Percentiles rank a stretch among this genome's conserved stretches.
Evolutionary conservation across 495 filamentous ascomycete genomes (phyloP).

Genomic region (Beverwykella pulmonaria): DNA sequence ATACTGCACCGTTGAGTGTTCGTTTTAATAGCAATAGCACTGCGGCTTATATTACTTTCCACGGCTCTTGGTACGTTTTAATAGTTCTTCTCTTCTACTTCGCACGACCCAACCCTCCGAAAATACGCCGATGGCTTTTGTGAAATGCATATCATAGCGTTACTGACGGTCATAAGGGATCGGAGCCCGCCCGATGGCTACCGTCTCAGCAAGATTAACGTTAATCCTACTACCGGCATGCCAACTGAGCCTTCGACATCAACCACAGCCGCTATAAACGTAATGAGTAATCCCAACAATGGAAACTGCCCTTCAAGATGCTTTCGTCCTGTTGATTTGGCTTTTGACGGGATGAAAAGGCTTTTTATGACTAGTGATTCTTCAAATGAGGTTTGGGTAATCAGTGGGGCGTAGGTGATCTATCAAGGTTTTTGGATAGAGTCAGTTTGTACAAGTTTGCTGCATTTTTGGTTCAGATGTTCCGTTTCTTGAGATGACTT

Average conservation of each 20-base stretch:
- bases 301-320: conserved; percentile 43
- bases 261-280: conserved; percentile 47
- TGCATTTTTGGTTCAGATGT: neutral
- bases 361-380: conserved; percentile 53
- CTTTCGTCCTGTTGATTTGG: conserved; percentile 55
- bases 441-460: neutral
- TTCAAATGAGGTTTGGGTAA: conserved; percentile 52
- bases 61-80: conserved; percentile 44
- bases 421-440: neutral
- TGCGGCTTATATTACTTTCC: conserved; percentile 46
- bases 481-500: neutral
- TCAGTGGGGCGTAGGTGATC: conserved; percentile 39
- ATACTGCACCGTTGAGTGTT: conserved; percentile 43
- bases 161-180: neutral
- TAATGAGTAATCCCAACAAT: conserved; percentile 51
- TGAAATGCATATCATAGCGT: neutral
- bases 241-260: conserved; percentile 46
- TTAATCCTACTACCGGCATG: conserved; percentile 46
- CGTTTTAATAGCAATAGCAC: conserved; percentile 40
- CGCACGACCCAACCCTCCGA: neutral
- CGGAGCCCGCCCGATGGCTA: conserved; percentile 46
- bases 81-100: neutral
- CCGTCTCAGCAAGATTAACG: conserved; percentile 50
- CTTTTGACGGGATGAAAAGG: conserved; percentile 50
- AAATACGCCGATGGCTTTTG: neutral